These are phyloP conservation scores for Rhododendron ovatum DNA, from an alignment of 148 eudicot species.

Conservation along the genomic window DNA sequence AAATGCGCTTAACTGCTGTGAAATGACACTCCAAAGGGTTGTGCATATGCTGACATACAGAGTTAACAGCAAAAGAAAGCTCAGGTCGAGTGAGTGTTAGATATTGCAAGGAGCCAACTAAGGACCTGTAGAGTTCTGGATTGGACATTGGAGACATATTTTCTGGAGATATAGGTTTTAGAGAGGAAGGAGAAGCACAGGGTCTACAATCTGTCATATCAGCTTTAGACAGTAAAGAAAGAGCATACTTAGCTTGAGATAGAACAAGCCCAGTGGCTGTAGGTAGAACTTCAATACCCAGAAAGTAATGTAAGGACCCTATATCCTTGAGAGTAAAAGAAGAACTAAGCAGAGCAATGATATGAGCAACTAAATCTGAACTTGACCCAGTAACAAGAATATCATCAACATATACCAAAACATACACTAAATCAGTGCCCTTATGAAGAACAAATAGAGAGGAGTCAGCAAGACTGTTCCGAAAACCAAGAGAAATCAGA, in stretches of 20 bases:
- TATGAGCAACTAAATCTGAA: neutral
- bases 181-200: neutral
- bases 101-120: neutral
- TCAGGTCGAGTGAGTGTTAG: neutral
- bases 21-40: too few species aligned
- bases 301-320: neutral
- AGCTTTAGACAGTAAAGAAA: neutral
- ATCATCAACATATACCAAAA: neutral
- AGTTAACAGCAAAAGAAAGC: neutral
- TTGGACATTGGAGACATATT: neutral
- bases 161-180: neutral
- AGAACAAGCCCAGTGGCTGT: neutral
- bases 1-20: too few species aligned
- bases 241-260: neutral
- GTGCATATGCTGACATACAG: neutral
- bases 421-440: neutral
- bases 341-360: neutral
- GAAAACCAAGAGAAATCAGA: neutral
- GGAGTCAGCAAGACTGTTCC: neutral
- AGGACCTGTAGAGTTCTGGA: neutral
- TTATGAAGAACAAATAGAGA: neutral
- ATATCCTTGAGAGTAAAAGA: neutral
- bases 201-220: neutral
- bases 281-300: neutral
- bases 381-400: neutral